Evolutionary conservation across 2,329 filamentous ascomycete species (phyloP).

Genomic region (Atkinsonella hypoxylon): DNA sequence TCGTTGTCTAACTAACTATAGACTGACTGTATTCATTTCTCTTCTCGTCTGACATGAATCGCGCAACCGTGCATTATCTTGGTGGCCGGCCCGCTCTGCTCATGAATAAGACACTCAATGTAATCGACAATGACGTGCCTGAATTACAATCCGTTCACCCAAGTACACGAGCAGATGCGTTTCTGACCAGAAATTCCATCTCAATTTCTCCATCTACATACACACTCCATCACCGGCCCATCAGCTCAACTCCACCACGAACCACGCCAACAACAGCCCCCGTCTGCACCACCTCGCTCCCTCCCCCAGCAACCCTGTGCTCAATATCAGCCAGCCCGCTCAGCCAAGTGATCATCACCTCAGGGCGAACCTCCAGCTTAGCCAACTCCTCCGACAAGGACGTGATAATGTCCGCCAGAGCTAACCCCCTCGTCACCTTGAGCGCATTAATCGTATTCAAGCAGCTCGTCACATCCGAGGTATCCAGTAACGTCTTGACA

Average conservation of each 20-base stretch:
- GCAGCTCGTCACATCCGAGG: slow-evolving; percentile 79
- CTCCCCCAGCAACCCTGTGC: slow-evolving; percentile 78
- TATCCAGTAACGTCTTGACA: slow-evolving; percentile 68
- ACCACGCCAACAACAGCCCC: slow-evolving; percentile 86
- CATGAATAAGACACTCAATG: too few relatives aligned
- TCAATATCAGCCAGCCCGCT: slow-evolving; percentile 87
- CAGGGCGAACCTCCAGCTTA: slow-evolving; percentile 70
- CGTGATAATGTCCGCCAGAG: slow-evolving; percentile 87
- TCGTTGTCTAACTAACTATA: too few relatives aligned
- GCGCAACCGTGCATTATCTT: too few relatives aligned
- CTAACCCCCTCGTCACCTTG: slow-evolving; percentile 75
- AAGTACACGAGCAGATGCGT: too few relatives aligned
- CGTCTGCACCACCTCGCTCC: slow-evolving; percentile 79
- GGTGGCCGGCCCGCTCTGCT: too few relatives aligned
- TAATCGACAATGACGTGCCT: too few relatives aligned
- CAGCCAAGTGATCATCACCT: slow-evolving; percentile 85
- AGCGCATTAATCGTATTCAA: slow-evolving; percentile 78
- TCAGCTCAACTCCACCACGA: slow-evolving; percentile 71
- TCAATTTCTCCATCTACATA: neutral
- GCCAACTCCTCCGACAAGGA: slow-evolving; percentile 71
- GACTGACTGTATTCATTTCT: too few relatives aligned
- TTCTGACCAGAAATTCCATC: too few relatives aligned
- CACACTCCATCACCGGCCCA: slow-evolving; percentile 18
- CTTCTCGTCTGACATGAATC: too few relatives aligned
- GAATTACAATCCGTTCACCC: too few relatives aligned